Evolutionary conservation across 768 basidiomycete genomes (phyloP), one percentile per base, ranked within the genome.

Genomic region (Lentinula lateritia): DNA sequence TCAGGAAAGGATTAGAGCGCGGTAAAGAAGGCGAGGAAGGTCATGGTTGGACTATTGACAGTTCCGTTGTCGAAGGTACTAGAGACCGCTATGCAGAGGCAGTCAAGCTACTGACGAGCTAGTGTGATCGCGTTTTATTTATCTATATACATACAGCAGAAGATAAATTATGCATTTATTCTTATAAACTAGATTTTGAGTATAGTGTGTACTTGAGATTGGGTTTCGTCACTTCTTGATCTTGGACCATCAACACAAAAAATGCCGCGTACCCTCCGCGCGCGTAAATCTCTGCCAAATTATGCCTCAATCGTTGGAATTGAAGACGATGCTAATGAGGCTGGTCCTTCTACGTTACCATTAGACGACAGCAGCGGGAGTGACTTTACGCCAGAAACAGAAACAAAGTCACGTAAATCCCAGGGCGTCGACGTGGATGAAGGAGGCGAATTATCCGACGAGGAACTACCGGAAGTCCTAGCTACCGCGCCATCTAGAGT

Each of bases 11-110:
- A 1, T 72, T 92, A n/a, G 92, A 94, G 71, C 81, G 76, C 55
- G 92, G 92, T 12, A 84, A 83, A 0, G 76, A 83, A 62, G 85
- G 88, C 35, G 78, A 83, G 58, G 81, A 82, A 63, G 83, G 85
- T 13, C 78, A 86, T 53, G 93, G 93, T 6, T 97, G 95, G 85
- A 72, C 77, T 4, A 89, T 98, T 62, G 87, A 85, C 4, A 81
- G 89, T 20, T 80, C 80, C 8, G 87, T 97, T 2, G 88, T 97
- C 5, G 69, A 80, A 62, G 92, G 89, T 57, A 98, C 95, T 6
- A 83, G 76, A 69, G 72, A 80, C 62, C 83, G 93, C 73, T 98
- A 98, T 71, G 74, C 80, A 62, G 93, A 95, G 68, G 94, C 88
- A 1, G 80, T 88, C 36, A 74, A 83, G 58, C 73, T 86, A 71